Conservation (phyloP, 176 grass and related monocot species). For the Raddia guianensis region DNA sequence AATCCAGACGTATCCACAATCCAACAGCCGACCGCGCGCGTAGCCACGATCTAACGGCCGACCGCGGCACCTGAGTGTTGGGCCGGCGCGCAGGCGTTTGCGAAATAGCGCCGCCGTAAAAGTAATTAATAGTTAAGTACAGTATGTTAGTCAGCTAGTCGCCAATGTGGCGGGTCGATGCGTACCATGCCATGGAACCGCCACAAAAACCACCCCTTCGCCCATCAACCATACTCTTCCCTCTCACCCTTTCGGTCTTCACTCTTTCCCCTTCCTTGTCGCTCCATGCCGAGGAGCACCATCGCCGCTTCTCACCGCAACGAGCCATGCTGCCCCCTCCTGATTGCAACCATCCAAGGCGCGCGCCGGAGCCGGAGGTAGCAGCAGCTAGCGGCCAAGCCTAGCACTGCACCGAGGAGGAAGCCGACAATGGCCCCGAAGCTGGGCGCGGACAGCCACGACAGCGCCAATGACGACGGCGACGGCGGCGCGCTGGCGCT, state of each 20-base stretch:
- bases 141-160: background rate
- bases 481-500: slow-evolving; percentile 30
- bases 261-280: slow-evolving; percentile 23
- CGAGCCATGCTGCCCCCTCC: slow-evolving; percentile 25
- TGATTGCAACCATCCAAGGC: slow-evolving; percentile 6
- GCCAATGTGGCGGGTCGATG: background rate
- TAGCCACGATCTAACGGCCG: too few species aligned
- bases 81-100: too few species aligned
- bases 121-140: too few species aligned
- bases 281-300: slow-evolving; percentile 30
- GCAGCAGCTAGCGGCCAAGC: slow-evolving; percentile 42
- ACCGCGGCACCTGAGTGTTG: too few species aligned
- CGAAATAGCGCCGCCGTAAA: too few species aligned
- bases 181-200: background rate
- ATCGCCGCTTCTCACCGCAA: background rate
- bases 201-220: background rate
- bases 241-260: background rate
- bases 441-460: slow-evolving; percentile 16
- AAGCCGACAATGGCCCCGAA: slow-evolving; percentile 43
- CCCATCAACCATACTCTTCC: background rate
- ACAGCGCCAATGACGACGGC: background rate
- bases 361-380: slow-evolving; percentile 2
- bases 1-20: too few species aligned
- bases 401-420: background rate
- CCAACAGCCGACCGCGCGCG: too few species aligned